phyloP scores from a whole-genome alignment of 2,329 filamentous ascomycete species.

The Fusarium sp. region DNA sequence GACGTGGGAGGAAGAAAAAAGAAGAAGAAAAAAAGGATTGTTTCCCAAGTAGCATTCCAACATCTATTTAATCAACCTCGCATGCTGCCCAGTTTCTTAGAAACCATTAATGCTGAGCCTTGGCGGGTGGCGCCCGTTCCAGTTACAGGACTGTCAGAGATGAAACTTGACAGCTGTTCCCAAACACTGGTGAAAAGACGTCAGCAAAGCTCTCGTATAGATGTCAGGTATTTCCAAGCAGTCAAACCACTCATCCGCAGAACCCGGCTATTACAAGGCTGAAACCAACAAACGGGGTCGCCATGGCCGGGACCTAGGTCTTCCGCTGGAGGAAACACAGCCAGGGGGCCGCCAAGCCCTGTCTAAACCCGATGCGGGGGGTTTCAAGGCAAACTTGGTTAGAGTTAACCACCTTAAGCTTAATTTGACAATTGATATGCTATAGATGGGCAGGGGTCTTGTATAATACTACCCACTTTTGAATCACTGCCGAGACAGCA shows the following conservation, averaged over 20 bases:
- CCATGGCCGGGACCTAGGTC: slow-evolving; percentile 27
- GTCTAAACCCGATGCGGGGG: slow-evolving; percentile 4
- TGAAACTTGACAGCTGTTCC: slow-evolving; percentile 33
- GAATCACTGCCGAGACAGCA: slow-evolving; percentile 26
- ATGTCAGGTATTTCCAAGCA: slow-evolving; percentile 5
- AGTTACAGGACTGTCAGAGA: slow-evolving; percentile 21
- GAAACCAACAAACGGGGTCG: slow-evolving; percentile 29
- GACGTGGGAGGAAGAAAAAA: too few relatives aligned
- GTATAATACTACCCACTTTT: background rate
- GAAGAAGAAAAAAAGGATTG: too few relatives aligned
- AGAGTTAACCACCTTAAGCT: slow-evolving; percentile 32
- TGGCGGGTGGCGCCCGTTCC: slow-evolving; percentile 12
- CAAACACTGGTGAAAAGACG: slow-evolving; percentile 28
- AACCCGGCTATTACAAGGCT: slow-evolving; percentile 13
- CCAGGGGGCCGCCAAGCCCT: slow-evolving; percentile 27
- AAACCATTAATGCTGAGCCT: background rate
- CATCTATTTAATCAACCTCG: too few relatives aligned
- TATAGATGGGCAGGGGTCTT: slow-evolving; percentile 8
- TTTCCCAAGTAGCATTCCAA: too few relatives aligned
- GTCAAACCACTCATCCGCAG: background rate
- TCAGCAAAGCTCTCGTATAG: slow-evolving; percentile 2
- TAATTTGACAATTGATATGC: slow-evolving; percentile 2
- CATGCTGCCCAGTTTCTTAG: too few relatives aligned
- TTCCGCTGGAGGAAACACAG: slow-evolving; percentile 30
- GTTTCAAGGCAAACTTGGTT: slow-evolving; percentile 17